Evolutionary conservation across 2,329 filamentous ascomycete genomes (phyloP), one percentile per base, ranked within the genome.

Genomic region (Fusarium chlamydosporum): DNA sequence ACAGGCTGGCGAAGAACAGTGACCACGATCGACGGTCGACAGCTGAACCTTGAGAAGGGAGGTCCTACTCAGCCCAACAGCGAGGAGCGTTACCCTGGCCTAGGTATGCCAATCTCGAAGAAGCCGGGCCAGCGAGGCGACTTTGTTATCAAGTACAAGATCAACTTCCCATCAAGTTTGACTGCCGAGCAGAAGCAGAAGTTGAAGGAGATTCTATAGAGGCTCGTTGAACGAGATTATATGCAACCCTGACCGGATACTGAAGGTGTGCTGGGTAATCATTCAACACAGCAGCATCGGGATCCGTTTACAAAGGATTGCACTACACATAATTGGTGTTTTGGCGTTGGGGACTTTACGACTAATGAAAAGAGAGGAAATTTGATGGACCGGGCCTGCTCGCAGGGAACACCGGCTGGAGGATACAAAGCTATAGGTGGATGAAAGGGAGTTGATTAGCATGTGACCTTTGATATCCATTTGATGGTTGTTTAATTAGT

Each of bases 71-170:
- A 92, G 60, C 94, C 95, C 0, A 93, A 91, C 13, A 92, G 89
- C 78, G 89, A 89, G 73, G 94, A 97, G 71, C 84, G 85, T 33
- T 99, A 92, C 77, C 96, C 96, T 0, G 87, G 88, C 7, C 85
- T 92, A n/a, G 96, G 96, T 61, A 98, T 99, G 96, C 94, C 94
- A 37, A 89, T 96, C 75, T 93, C 92, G 65, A 98, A 97, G 86
- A 95, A 94, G 77, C 93, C 92, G 0, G 88, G 83, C 61, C 87
- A 94, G 74, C 88, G 95, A 58, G 96, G 96, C 26, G 93, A 97
- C 76, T 92, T 99, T 71, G 82, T 98, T 61, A 86, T 99, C 62
- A 92, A 90, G 63, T 94, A 97, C 75, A 96, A 96, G 76, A 94
- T 99, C 79, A 94, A 92, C 77, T 98, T 97, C 83, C 96, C 96